phyloP scores from a whole-genome alignment of 441 rosid genomes.

The Brassica hybrid region DNA sequence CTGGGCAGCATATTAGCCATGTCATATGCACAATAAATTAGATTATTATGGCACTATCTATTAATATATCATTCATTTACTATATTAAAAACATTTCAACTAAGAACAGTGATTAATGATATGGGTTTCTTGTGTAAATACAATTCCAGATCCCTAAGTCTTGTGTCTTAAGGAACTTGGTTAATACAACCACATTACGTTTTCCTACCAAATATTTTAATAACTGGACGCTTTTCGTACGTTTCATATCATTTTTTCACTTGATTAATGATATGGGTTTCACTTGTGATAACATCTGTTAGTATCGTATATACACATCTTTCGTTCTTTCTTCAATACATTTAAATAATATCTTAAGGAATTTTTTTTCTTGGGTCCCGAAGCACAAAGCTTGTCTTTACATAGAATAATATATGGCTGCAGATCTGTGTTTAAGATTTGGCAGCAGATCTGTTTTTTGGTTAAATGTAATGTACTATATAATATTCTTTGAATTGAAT shows the following conservation, averaged over 20 bases:
- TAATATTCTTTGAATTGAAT: conserved; percentile 26
- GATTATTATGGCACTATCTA: conserved; percentile 1
- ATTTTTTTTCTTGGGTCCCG: conserved; percentile 11
- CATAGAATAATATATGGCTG: conserved; percentile 37
- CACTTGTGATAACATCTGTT: not conserved
- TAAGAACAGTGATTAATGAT: conserved; percentile 28
- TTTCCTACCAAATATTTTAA: conserved; percentile 17
- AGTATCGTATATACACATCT: conserved; percentile 10
- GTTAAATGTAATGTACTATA: conserved; percentile 16
- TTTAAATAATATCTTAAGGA: conserved; percentile 8
- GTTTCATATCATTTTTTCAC: conserved; percentile 21
- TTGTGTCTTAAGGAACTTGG: conserved; percentile 34
- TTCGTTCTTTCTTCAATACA: not conserved
- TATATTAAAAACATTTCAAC: conserved; percentile 9
- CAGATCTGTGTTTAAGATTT: conserved; percentile 45
- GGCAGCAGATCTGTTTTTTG: conserved; percentile 41
- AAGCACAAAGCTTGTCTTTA: conserved; percentile 39
- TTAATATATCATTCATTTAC: conserved; percentile 5
- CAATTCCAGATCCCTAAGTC: conserved; percentile 35
- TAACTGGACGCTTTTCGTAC: conserved; percentile 14
- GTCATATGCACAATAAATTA: conserved; percentile 26
- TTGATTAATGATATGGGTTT: not conserved
- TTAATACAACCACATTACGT: conserved; percentile 37
- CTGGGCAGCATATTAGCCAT: conserved; percentile 35
- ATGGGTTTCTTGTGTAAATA: conserved; percentile 33